Percentiles rank a stretch among this genome's conserved stretches.
These are phyloP conservation scores for Pueraria montana DNA, from an alignment of 306 rosid genomes.

Conservation along the genomic window DNA sequence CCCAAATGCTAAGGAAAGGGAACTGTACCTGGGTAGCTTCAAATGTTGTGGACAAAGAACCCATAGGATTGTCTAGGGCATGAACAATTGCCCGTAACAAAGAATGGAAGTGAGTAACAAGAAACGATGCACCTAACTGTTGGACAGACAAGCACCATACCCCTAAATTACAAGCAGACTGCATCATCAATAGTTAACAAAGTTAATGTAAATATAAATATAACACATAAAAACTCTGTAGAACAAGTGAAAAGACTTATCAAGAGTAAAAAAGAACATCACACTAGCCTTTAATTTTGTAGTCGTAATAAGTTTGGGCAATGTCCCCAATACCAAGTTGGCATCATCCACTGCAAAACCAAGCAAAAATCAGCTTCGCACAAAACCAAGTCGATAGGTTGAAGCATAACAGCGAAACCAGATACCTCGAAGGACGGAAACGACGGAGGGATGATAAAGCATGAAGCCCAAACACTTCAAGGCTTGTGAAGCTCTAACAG, in stretches of 20 bases:
- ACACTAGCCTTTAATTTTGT: constrained; percentile 72
- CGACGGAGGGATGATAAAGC: constrained; percentile 74
- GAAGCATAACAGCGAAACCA: background rate
- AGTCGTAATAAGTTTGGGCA: constrained; percentile 68
- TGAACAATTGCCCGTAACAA: constrained; percentile 71
- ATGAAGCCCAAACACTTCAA: constrained; percentile 91
- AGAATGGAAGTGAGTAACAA: constrained; percentile 60
- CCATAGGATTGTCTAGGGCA: constrained; percentile 87
- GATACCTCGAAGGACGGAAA: constrained; percentile 63
- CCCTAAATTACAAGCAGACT: constrained; percentile 89
- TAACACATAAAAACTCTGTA: background rate
- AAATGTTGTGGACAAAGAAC: constrained; percentile 88
- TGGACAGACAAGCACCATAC: constrained; percentile 90
- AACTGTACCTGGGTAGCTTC: constrained; percentile 85
- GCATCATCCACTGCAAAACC: constrained; percentile 66
- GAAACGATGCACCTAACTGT: constrained; percentile 61
- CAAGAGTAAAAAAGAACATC: background rate
- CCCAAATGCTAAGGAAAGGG: background rate
- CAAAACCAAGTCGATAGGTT: background rate
- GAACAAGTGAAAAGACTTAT: background rate
- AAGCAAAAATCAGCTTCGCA: constrained; percentile 6
- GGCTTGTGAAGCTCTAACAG: constrained; percentile 73
- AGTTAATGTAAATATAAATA: constrained; percentile 18
- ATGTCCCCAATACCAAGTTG: constrained; percentile 61
- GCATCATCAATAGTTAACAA: constrained; percentile 48